A percentile compares a stretch with the other conserved stretches of the same genome.
Conservation (phyloP, 208 protist genomes). For the Jaenimonas drosophilae region DNA sequence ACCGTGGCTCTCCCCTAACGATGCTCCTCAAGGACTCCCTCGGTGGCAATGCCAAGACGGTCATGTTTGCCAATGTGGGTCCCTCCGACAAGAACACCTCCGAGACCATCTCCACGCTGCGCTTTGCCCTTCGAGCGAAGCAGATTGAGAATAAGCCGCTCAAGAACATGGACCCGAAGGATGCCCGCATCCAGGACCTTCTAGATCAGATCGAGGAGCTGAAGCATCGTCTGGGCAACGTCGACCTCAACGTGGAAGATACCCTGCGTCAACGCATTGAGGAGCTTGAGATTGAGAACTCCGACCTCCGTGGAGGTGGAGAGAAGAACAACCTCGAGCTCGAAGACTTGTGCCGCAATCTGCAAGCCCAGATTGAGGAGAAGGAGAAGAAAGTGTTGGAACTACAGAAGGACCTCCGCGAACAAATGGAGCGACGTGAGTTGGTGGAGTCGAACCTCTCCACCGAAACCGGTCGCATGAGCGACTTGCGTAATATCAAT, state of each 20-base stretch:
- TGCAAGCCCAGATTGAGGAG: constrained; percentile 70
- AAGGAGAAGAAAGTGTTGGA: constrained; percentile 52
- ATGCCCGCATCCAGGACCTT: constrained; percentile 82
- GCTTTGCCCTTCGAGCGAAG: constrained; percentile 84
- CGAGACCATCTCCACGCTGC: constrained; percentile 85
- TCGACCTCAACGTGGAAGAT: constrained; percentile 87
- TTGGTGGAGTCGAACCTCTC: constrained; percentile 60
- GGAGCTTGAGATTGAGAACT: constrained; percentile 87
- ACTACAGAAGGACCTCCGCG: constrained; percentile 40
- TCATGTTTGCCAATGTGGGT: constrained; percentile 89
- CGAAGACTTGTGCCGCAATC: constrained; percentile 50
- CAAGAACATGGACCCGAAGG: constrained; percentile 90
- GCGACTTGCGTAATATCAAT: constrained; percentile 54
- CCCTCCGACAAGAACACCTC: constrained; percentile 80
- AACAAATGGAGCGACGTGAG: constrained; percentile 40
- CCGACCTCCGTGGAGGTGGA: constrained; percentile 53
- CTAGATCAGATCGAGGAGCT: constrained; percentile 86
- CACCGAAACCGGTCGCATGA: constrained; percentile 47
- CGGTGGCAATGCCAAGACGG: constrained; percentile 85
- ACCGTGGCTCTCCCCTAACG: constrained; percentile 83
- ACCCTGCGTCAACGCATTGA: constrained; percentile 82
- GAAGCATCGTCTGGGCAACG: constrained; percentile 74
- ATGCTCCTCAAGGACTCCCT: constrained; percentile 91
- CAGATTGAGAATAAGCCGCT: constrained; percentile 95
- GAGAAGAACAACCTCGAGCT: constrained; percentile 76